A percentile compares a stretch with the other conserved stretches of the same genome.
phyloP scores from a whole-genome alignment of 345 rosid genomes.

The Citrus hindsii region DNA sequence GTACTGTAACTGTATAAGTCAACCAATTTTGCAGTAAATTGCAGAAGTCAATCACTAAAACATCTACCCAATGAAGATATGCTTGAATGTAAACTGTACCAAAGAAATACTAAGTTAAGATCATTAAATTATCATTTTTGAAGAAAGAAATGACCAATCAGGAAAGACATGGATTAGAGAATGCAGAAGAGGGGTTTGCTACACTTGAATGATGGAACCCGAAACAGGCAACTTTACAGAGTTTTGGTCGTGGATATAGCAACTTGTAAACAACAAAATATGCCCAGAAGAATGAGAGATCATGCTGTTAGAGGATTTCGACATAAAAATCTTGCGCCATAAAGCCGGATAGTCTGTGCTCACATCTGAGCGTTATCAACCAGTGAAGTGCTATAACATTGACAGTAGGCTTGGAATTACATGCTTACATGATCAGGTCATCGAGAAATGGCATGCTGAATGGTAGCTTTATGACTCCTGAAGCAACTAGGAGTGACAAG shows the following conservation, averaged over 20 bases:
- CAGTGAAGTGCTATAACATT: not conserved
- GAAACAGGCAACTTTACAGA: not conserved
- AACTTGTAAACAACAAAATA: not conserved
- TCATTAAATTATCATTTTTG: too few relatives aligned
- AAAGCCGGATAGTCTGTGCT: not conserved
- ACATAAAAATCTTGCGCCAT: not conserved
- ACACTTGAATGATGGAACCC: too few relatives aligned
- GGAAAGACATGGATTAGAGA: too few relatives aligned
- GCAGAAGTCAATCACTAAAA: too few relatives aligned
- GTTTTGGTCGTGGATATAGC: not conserved
- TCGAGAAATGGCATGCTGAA: constrained; percentile 52
- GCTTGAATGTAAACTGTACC: too few relatives aligned
- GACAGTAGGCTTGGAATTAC: not conserved
- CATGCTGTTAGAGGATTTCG: not conserved
- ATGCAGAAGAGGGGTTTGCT: too few relatives aligned
- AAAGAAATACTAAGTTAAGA: too few relatives aligned
- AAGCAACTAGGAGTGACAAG: constrained; percentile 51
- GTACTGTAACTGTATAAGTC: too few relatives aligned
- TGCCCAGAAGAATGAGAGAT: too few relatives aligned
- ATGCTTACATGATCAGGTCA: constrained; percentile 57
- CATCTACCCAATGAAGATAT: too few relatives aligned
- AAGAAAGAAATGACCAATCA: too few relatives aligned
- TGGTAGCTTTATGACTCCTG: constrained; percentile 61
- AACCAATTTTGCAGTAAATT: too few relatives aligned
- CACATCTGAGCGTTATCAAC: not conserved